phyloP scores from a whole-genome alignment of 2,329 filamentous ascomycete species.

The Aspergillus sp. region DNA sequence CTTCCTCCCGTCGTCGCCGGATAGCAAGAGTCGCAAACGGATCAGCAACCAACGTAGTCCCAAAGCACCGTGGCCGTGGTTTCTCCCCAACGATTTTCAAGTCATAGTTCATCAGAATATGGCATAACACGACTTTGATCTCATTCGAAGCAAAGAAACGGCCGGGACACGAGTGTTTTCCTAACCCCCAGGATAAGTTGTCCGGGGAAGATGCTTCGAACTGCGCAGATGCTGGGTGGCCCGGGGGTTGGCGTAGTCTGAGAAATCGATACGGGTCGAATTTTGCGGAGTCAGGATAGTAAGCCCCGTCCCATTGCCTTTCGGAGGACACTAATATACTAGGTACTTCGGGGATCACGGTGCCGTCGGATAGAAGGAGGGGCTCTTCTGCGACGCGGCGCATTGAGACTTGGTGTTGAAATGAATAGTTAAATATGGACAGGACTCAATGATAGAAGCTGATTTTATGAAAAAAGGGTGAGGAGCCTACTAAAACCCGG shows the following conservation, averaged over 20 bases:
- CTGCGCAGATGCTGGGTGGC: background rate
- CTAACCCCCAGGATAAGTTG: conserved; percentile 25
- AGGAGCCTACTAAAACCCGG: no score
- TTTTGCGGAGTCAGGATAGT: conserved; percentile 13
- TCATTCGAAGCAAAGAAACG: conserved; percentile 28
- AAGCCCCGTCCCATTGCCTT: conserved; percentile 11
- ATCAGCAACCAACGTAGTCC: background rate
- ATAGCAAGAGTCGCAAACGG: background rate
- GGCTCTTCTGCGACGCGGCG: background rate
- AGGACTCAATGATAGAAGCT: no score
- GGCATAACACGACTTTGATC: conserved; percentile 27
- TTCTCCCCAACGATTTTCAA: background rate
- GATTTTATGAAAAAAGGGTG: no score
- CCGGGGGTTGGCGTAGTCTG: background rate
- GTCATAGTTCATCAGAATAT: conserved; percentile 27
- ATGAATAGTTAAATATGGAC: no score
- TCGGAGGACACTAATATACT: conserved; percentile 7
- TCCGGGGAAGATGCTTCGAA: background rate
- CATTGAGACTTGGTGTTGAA: background rate
- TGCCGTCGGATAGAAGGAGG: conserved; percentile 16
- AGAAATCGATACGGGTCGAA: conserved; percentile 7
- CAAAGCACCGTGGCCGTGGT: background rate
- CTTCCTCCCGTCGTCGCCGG: background rate
- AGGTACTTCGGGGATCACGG: conserved; percentile 14
- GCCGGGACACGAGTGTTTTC: conserved; percentile 28